phyloP scores from a whole-genome alignment of 139 green algal species.

The Chlamydomonas sp. region DNA sequence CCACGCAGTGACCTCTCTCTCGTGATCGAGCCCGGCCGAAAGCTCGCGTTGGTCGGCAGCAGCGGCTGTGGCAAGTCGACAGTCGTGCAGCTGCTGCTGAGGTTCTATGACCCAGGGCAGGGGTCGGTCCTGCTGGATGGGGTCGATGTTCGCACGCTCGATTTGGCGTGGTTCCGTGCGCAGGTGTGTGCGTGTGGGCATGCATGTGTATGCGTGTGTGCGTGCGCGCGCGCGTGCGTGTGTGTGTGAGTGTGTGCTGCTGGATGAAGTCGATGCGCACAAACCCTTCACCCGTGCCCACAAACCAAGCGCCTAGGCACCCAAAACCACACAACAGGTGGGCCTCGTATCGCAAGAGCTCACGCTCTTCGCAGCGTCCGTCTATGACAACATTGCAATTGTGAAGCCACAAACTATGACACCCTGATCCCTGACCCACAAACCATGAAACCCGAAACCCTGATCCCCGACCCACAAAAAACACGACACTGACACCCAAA shows the following conservation, averaged over 20 bases:
- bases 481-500: too few relatives aligned
- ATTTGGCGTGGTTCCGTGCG: slow-evolving; percentile 64
- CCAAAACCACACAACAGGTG: too few relatives aligned
- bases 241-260: too few relatives aligned
- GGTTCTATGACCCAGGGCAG: slow-evolving; percentile 57
- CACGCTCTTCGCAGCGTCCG: slow-evolving; percentile 76
- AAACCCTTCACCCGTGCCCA: too few relatives aligned
- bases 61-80: slow-evolving; percentile 84
- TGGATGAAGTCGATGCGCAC: too few relatives aligned
- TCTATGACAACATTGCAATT: slow-evolving; percentile 81
- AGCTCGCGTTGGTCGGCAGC: slow-evolving; percentile 79
- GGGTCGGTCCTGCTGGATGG: slow-evolving; percentile 69
- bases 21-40: slow-evolving; percentile 50
- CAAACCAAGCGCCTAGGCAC: too few relatives aligned
- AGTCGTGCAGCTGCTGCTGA: slow-evolving; percentile 63
- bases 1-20: slow-evolving; percentile 25
- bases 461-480: too few relatives aligned
- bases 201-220: too few relatives aligned
- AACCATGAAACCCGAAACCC: too few relatives aligned
- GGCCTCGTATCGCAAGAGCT: slow-evolving; percentile 84
- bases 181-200: slow-evolving; percentile 32
- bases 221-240: too few relatives aligned
- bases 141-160: slow-evolving; percentile 56
- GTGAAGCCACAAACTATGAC: too few relatives aligned
- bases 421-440: too few relatives aligned